Evolutionary conservation across 139 green algal genomes (phyloP).

Genomic region (Chara braunii): DNA sequence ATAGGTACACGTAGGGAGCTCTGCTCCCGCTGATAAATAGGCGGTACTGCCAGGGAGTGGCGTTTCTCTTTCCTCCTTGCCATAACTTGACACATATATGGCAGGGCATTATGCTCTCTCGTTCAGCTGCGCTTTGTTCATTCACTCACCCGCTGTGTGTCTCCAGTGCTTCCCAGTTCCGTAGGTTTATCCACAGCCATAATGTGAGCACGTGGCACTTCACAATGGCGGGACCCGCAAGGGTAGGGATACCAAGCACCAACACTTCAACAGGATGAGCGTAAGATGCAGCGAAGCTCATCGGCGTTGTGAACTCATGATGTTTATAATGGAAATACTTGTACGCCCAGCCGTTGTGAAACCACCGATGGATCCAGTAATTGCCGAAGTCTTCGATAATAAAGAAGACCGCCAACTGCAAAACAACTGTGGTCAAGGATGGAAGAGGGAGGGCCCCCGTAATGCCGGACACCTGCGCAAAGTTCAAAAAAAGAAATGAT

Average conservation of each 20-base stretch:
- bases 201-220: constrained; percentile 45
- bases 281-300: constrained; percentile 33
- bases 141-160: constrained; percentile 42
- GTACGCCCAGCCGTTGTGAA: constrained; percentile 38
- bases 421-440: constrained; percentile 3
- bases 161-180: constrained; percentile 38
- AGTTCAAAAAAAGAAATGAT: too few relatives aligned
- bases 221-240: constrained; percentile 40
- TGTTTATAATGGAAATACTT: constrained; percentile 46
- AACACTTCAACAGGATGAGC: constrained; percentile 44
- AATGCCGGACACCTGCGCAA: constrained; percentile 37
- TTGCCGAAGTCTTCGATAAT: constrained; percentile 49
- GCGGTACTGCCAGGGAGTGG: too few relatives aligned
- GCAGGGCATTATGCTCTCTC: too few relatives aligned
- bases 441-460: constrained; percentile 32
- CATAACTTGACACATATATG: too few relatives aligned
- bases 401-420: constrained; percentile 42
- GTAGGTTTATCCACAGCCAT: constrained; percentile 42
- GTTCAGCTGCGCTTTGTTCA: background rate
- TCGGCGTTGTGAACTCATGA: constrained; percentile 42
- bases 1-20: too few relatives aligned
- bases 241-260: constrained; percentile 36
- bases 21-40: too few relatives aligned
- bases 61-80: too few relatives aligned
- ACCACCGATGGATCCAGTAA: constrained; percentile 47